These are phyloP conservation scores for Aspergillus diversus DNA, from an alignment of 495 filamentous ascomycete species.

Conservation along the genomic window DNA sequence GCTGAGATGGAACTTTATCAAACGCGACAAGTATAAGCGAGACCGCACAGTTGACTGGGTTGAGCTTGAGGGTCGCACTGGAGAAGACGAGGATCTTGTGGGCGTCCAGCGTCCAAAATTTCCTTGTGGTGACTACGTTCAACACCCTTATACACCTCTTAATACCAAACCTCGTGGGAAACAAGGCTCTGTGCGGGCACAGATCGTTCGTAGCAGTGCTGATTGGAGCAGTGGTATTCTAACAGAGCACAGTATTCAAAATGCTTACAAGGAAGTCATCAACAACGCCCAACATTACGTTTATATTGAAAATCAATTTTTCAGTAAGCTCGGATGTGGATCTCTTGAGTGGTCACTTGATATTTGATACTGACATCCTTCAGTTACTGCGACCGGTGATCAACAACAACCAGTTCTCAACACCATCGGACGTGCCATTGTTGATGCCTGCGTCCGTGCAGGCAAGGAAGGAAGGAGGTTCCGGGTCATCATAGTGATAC, in stretches of 20 bases:
- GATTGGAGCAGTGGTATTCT: conserved; percentile 97
- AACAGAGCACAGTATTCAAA: conserved; percentile 88
- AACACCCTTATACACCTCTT: conserved; percentile 75
- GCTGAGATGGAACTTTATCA: conserved; percentile 93
- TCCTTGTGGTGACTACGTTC: conserved; percentile 82
- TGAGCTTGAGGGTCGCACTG: conserved; percentile 75
- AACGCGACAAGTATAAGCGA: conserved; percentile 97
- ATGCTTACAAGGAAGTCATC: conserved; percentile 86
- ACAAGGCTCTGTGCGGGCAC: conserved; percentile 76
- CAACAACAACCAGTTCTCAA: conserved; percentile 86
- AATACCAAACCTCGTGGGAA: conserved; percentile 53
- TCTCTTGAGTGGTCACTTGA: conserved; percentile 6
- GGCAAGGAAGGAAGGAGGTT: conserved; percentile 87
- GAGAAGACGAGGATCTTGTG: conserved; percentile 78
- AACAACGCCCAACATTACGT: conserved; percentile 84
- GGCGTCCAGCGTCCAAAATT: conserved; percentile 85
- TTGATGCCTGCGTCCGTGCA: conserved; percentile 83
- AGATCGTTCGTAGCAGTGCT: conserved; percentile 81
- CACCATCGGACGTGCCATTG: conserved; percentile 82
- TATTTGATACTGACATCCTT: conserved; percentile 18
- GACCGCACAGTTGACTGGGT: conserved; percentile 81
- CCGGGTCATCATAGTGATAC: conserved; percentile 85
- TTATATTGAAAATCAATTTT: conserved; percentile 98
- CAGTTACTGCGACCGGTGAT: conserved; percentile 86
- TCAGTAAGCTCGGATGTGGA: conserved; percentile 53